Percentiles rank a stretch among this genome's conserved stretches.
Conservation (phyloP, 371 early-diverging fungal genomes). For the Nematocida homosporus region DNA sequence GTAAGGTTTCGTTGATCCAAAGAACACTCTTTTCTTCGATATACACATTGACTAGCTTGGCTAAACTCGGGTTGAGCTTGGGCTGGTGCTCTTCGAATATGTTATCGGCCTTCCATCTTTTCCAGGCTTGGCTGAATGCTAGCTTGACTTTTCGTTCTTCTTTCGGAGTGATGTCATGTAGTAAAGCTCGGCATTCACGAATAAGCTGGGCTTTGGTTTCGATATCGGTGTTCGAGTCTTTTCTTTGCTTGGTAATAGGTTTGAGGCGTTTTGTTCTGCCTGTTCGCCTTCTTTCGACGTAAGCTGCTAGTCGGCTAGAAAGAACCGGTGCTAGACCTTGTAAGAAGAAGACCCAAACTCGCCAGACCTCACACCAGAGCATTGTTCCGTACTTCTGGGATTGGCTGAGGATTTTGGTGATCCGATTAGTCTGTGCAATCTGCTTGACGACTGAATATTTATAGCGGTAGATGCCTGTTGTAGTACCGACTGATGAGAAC, state of each 20-base stretch:
- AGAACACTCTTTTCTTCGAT: not conserved
- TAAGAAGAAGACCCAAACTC: conserved; percentile 96
- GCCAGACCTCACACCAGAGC: conserved; percentile 97
- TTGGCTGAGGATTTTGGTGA: not conserved
- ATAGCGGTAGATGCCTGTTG: conserved; percentile 98
- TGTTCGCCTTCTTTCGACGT: conserved; percentile 8
- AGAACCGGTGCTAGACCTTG: conserved; percentile 91
- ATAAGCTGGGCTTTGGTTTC: conserved; percentile 89
- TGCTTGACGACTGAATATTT: conserved; percentile 96
- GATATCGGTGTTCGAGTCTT: conserved; percentile 90
- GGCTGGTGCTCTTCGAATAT: conserved; percentile 66
- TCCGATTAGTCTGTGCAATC: conserved; percentile 75
- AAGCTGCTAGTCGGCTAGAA: conserved; percentile 85
- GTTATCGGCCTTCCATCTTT: conserved; percentile 94
- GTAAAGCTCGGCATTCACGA: conserved; percentile 95
- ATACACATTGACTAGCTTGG: not conserved
- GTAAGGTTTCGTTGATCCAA: conserved; percentile 5
- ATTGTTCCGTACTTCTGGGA: conserved; percentile 80
- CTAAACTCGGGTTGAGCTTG: not conserved
- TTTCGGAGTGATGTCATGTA: conserved; percentile 86
- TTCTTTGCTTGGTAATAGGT: conserved; percentile 77
- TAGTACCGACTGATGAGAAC: conserved; percentile 94
- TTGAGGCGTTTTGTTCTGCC: conserved; percentile 26
- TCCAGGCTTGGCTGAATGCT: conserved; percentile 94
- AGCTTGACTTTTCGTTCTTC: conserved; percentile 87